Conservation (phyloP, 805 yeast species). For the Nakazawaea ambrosiae region DNA sequence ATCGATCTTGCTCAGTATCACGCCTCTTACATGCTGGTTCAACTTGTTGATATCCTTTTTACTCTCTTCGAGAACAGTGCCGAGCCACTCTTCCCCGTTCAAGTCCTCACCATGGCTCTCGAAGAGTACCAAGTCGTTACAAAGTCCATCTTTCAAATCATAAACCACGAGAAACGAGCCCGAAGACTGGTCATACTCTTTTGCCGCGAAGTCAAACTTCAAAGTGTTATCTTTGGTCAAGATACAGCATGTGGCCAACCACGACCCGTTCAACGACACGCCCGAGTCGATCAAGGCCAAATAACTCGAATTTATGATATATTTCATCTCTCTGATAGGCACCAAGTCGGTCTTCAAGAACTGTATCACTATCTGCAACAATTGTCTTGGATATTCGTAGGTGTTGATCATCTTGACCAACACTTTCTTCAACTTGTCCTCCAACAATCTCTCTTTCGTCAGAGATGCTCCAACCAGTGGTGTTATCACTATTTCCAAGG, state of each 20-base stretch:
- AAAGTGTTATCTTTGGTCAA: slow-evolving; percentile 25
- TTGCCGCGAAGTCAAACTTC: slow-evolving; percentile 37
- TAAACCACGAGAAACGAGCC: slow-evolving; percentile 67
- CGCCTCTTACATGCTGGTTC: slow-evolving; percentile 34
- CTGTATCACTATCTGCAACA: slow-evolving; percentile 64
- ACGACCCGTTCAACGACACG: slow-evolving; percentile 57
- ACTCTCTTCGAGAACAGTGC: slow-evolving; percentile 44
- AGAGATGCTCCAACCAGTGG: slow-evolving; percentile 72
- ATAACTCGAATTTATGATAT: slow-evolving; percentile 34
- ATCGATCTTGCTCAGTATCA: slow-evolving; percentile 39
- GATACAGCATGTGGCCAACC: slow-evolving; percentile 47
- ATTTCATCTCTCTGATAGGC: slow-evolving; percentile 13
- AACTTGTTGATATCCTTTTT: slow-evolving; percentile 37
- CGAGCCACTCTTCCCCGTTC: slow-evolving; percentile 45
- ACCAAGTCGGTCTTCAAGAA: slow-evolving; percentile 41
- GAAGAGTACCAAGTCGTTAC: slow-evolving; percentile 51
- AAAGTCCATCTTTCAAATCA: slow-evolving; percentile 41
- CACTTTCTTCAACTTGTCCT: slow-evolving; percentile 59
- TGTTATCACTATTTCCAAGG: slow-evolving; percentile 69
- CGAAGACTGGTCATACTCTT: slow-evolving; percentile 34
- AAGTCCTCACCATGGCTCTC: slow-evolving; percentile 50
- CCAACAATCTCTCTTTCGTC: slow-evolving; percentile 70
- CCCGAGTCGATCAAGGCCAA: slow-evolving; percentile 80
- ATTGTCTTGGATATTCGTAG: slow-evolving; percentile 69
- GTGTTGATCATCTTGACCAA: slow-evolving; percentile 55